Conservation (phyloP, 2,329 filamentous ascomycete genomes). For the Cephalotrichum gorgonifer region DNA sequence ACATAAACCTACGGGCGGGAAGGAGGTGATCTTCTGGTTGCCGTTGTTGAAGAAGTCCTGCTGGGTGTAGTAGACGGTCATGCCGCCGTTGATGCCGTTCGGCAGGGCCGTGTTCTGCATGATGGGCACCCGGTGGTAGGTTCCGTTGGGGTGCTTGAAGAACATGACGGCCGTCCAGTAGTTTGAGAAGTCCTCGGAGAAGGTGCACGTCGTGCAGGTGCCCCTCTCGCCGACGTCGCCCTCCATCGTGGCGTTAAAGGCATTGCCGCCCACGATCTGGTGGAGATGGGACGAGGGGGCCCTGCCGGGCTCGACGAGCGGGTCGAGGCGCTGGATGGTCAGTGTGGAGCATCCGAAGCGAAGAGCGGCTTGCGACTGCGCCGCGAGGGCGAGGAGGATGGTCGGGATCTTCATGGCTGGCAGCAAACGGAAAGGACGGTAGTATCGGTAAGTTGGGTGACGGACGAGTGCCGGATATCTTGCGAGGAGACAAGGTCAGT, state of each 20-base stretch:
- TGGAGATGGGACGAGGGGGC: conserved; percentile 47
- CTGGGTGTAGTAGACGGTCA: conserved; percentile 36
- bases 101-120: conserved; percentile 5
- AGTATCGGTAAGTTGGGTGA: neutral
- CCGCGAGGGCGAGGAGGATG: conserved; percentile 1
- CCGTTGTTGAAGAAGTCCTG: conserved; percentile 12
- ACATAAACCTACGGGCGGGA: conserved; percentile 31
- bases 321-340: conserved; percentile 31
- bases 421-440: neutral
- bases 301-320: conserved; percentile 29
- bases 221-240: conserved; percentile 9
- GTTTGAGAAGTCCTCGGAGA: conserved; percentile 10
- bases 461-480: neutral
- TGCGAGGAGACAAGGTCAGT: neutral
- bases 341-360: conserved; percentile 34
- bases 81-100: conserved; percentile 23
- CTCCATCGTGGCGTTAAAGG: conserved; percentile 33
- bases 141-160: conserved; percentile 8
- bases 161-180: conserved; percentile 10
- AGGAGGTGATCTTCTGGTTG: conserved; percentile 27
- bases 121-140: conserved; percentile 10
- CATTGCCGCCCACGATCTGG: conserved; percentile 43
- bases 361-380: conserved; percentile 16
- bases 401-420: conserved; percentile 3
- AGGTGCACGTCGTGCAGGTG: conserved; percentile 9